Base-by-base conservation (phyloP, 2,329 filamentous ascomycete species). In the Iodosphaeria phyllophila region DNA sequence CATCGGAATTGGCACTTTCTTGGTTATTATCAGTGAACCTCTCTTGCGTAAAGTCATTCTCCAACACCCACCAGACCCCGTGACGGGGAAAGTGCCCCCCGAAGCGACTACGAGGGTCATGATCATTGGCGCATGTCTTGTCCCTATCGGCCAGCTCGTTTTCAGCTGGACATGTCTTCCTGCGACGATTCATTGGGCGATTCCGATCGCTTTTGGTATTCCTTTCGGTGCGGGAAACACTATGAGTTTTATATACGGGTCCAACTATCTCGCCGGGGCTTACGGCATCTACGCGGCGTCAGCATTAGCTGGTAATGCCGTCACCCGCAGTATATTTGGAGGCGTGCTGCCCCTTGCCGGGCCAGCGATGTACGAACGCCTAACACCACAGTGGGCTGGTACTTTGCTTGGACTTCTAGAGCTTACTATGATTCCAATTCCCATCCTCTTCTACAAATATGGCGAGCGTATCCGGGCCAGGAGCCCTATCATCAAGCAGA, bases 151-250 rank as follows among this genome's bases (percentile, higher is more conserved):
- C 10, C 74, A 92, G 47, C 63, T 93, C 13, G 75, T 74, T 46
- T 93, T 93, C 41, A 70, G 78, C 0, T 92, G 82, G 82, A 92
- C 83, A 0, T 83, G 74, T 31, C 66, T 82, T 0, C 83, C 83
- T 0, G 52, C 50, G 0, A 64, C 66, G 4, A 79, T 91, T 16
- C 83, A 80, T 43, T 91, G 78, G 74, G 70, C 82, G n/a, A 58
- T 69, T 12, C 75, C 79, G 2, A 74, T 91, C 24, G 54, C 78
- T 0, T 79, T 79, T 2, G 79, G 80, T 1, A 63, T 91, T 5
- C 75, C 74, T 0, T 91, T 89, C 37, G 79, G 79, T 7, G 59
- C 64, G 0, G 80, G 80, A 0, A 89, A 86, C 38, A 72, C 66
- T 6, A 60, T 71, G 3, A 69, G 78, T 18, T 91, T 91, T 51